These are phyloP conservation scores for Aphanomyces invadans DNA, from an alignment of 352 stramenopile genomes.

Conservation along the genomic window DNA sequence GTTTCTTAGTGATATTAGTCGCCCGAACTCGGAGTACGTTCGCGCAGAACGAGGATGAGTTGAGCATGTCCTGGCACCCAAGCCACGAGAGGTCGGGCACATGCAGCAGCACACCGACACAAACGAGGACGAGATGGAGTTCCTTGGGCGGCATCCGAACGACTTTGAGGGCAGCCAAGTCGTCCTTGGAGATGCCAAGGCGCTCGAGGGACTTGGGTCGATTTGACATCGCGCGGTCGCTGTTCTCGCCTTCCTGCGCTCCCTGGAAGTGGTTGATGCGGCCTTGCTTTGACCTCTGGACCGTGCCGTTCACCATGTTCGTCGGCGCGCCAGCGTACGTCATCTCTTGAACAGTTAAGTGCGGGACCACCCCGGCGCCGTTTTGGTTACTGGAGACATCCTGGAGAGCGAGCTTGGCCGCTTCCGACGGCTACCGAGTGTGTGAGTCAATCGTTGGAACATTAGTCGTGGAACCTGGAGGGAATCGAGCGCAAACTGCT, in stretches of 20 bases:
- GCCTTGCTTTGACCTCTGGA: conserved; percentile 45
- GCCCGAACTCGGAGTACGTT: background rate
- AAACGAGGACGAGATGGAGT: conserved; percentile 75
- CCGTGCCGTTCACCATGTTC: conserved; percentile 39
- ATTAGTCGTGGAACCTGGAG: conserved; percentile 1
- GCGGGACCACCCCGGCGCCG: conserved; percentile 30
- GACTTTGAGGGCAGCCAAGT: conserved; percentile 51
- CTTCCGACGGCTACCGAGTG: conserved; percentile 38
- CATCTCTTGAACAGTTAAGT: conserved; percentile 42
- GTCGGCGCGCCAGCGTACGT: conserved; percentile 46
- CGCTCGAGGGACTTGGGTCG: conserved; percentile 34
- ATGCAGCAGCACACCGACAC: conserved; percentile 56
- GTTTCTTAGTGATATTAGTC: background rate
- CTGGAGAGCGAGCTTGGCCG: conserved; percentile 42
- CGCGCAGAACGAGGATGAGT: conserved; percentile 1
- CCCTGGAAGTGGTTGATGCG: conserved; percentile 60
- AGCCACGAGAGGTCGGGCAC: conserved; percentile 9
- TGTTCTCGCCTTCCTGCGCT: conserved; percentile 21
- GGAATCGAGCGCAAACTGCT: conserved; percentile 48
- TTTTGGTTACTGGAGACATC: conserved; percentile 20
- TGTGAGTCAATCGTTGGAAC: too few species aligned
- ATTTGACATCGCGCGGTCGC: conserved; percentile 18
- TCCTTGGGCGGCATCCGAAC: conserved; percentile 60
- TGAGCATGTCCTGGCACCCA: conserved; percentile 14
- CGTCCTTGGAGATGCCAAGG: conserved; percentile 55